A percentile compares a stretch with the other conserved stretches of the same genome.
These are phyloP conservation scores for Kazachstania sp. DNA, from an alignment of 1,139 yeast genomes.

Conservation along the genomic window DNA sequence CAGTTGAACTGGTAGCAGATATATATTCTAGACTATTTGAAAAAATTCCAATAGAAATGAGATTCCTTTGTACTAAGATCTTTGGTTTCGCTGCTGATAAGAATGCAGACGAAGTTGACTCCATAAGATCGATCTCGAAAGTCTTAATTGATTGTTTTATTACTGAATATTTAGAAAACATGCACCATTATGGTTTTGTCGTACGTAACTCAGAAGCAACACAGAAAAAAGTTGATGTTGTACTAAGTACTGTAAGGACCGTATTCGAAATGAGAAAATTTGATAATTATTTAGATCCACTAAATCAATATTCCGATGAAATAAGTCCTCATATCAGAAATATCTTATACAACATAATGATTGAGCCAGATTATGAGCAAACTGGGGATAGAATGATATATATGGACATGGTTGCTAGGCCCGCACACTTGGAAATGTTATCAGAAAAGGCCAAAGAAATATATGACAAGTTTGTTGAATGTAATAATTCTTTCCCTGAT, in stretches of 20 bases:
- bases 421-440: constrained; percentile 25
- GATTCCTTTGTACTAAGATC: constrained; percentile 38
- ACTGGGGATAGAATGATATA: constrained; percentile 25
- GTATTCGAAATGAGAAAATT: constrained; percentile 25
- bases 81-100: constrained; percentile 44
- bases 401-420: constrained; percentile 22
- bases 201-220: constrained; percentile 3
- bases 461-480: constrained; percentile 16
- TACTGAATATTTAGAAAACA: constrained; percentile 36
- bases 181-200: constrained; percentile 28
- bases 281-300: constrained; percentile 26
- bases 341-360: constrained; percentile 20
- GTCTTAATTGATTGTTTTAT: constrained; percentile 71
- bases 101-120: constrained; percentile 31
- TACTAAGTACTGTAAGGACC: constrained; percentile 17
- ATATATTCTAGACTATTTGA: constrained; percentile 38
- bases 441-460: constrained; percentile 25
- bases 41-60: constrained; percentile 56
- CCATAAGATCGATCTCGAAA: constrained; percentile 49
- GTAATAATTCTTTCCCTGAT: constrained; percentile 19
- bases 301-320: constrained; percentile 28
- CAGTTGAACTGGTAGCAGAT: constrained; percentile 49
- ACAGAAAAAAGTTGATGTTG: constrained; percentile 13
- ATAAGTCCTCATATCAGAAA: constrained; percentile 23
- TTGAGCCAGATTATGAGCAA: constrained; percentile 27